phyloP scores from a whole-genome alignment of 169 alveolate species.

The Plasmodium relictum region DNA sequence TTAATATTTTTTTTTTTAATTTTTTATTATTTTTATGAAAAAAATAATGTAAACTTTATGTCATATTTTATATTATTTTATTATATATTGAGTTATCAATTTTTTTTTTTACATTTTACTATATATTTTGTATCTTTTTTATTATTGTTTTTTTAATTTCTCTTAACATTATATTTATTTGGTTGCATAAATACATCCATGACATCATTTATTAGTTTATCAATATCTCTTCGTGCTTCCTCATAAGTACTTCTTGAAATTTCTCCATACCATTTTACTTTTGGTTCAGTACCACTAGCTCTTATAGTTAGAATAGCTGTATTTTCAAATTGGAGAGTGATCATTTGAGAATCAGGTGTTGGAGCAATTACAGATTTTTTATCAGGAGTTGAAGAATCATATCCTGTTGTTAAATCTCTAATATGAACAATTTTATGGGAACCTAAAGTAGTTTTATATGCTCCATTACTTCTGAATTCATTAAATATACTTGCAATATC shows the following conservation, averaged over 20 bases:
- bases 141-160: conserved; percentile 4
- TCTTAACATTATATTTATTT: conserved; percentile 24
- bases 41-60: too few relatives aligned
- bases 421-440: conserved; percentile 77
- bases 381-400: conserved; percentile 83
- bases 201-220: conserved; percentile 78
- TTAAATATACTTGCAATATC: conserved; percentile 78
- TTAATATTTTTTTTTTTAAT: too few relatives aligned
- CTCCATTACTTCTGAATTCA: conserved; percentile 79
- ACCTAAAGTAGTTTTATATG: conserved; percentile 78
- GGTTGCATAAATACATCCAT: conserved; percentile 82
- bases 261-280: conserved; percentile 87
- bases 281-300: conserved; percentile 91
- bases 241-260: conserved; percentile 78
- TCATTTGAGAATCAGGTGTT: conserved; percentile 81
- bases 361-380: conserved; percentile 81
- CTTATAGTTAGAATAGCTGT: conserved; percentile 83
- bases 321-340: conserved; percentile 82
- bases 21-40: too few relatives aligned
- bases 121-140: neutral
- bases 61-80: too few relatives aligned
- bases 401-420: conserved; percentile 85
- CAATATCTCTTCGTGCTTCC: conserved; percentile 77
- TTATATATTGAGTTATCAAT: neutral
- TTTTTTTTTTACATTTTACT: neutral